Conservation (phyloP, 805 yeast species). For the Sungouiozyma ichnusensis region DNA sequence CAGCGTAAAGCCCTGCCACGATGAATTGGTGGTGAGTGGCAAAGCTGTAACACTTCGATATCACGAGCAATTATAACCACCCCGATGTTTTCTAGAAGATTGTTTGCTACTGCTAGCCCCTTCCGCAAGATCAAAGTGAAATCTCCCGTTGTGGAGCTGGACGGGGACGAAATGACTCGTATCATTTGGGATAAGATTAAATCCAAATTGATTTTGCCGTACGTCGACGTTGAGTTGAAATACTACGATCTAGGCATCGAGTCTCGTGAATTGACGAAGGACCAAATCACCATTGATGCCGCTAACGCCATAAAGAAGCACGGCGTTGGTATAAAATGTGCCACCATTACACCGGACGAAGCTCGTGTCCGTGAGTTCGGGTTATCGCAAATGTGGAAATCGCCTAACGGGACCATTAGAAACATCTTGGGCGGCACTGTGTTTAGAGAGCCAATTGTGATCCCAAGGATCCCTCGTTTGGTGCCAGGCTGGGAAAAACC, state of each 20-base stretch:
- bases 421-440: slow-evolving; percentile 77
- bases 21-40: too few relatives aligned
- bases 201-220: slow-evolving; percentile 55
- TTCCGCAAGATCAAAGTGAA: slow-evolving; percentile 56
- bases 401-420: slow-evolving; percentile 79
- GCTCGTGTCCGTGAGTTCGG: slow-evolving; percentile 64
- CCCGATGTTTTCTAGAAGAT: slow-evolving; percentile 17
- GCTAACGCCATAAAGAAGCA: slow-evolving; percentile 64
- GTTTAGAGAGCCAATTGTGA: slow-evolving; percentile 75
- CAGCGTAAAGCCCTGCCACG: too few relatives aligned
- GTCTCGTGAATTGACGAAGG: slow-evolving; percentile 60
- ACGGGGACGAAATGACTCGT: slow-evolving; percentile 83
- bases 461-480: slow-evolving; percentile 65
- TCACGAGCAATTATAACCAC: too few relatives aligned
- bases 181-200: slow-evolving; percentile 73
- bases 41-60: too few relatives aligned
- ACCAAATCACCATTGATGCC: slow-evolving; percentile 66
- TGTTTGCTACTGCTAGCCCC: slow-evolving; percentile 18
- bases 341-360: slow-evolving; percentile 80
- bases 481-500: slow-evolving; percentile 77
- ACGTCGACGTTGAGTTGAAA: slow-evolving; percentile 60
- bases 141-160: slow-evolving; percentile 67
- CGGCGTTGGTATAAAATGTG: slow-evolving; percentile 79
- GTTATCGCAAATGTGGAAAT: slow-evolving; percentile 73
- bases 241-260: slow-evolving; percentile 66